A percentile compares a stretch with the other conserved stretches of the same genome.
These are phyloP conservation scores for Diaporthe sp. DNA, from an alignment of 2,329 filamentous ascomycete species.

Conservation along the genomic window DNA sequence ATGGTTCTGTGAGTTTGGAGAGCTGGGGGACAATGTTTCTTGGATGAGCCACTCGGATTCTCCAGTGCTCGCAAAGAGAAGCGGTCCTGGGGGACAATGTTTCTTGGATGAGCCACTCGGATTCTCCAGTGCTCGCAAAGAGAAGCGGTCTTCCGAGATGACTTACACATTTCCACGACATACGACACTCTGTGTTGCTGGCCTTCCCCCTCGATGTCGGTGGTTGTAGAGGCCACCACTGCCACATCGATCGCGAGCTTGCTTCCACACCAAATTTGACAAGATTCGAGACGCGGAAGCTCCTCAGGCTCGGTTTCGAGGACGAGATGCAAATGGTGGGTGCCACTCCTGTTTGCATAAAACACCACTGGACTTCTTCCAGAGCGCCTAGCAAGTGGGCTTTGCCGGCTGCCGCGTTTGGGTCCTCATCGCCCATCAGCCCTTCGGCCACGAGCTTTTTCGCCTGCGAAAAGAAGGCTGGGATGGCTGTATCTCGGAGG, in stretches of 20 bases:
- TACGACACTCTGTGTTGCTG: background rate
- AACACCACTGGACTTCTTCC: background rate
- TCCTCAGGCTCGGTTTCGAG: background rate
- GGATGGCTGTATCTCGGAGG: background rate
- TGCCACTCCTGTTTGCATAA: background rate
- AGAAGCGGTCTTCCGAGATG: background rate
- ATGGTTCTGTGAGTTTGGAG: background rate
- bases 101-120: too few relatives aligned
- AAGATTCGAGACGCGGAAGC: background rate
- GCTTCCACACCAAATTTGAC: conserved; percentile 7
- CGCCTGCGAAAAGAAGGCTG: background rate
- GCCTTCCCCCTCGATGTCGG: background rate
- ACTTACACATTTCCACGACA: conserved; percentile 1
- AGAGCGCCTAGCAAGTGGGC: background rate
- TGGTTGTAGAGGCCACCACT: conserved; percentile 25
- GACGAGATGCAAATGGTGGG: background rate
- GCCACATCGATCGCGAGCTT: conserved; percentile 1
- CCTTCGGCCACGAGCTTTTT: background rate
- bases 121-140: background rate
- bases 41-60: too few relatives aligned
- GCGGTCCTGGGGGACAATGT: too few relatives aligned
- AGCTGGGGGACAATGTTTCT: too few relatives aligned
- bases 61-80: background rate
- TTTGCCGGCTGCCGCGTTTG: background rate
- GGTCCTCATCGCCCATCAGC: background rate